Evolutionary conservation across 768 basidiomycete species (phyloP), one percentile per base, ranked within the genome.

Genomic region (Zangia roseola): DNA sequence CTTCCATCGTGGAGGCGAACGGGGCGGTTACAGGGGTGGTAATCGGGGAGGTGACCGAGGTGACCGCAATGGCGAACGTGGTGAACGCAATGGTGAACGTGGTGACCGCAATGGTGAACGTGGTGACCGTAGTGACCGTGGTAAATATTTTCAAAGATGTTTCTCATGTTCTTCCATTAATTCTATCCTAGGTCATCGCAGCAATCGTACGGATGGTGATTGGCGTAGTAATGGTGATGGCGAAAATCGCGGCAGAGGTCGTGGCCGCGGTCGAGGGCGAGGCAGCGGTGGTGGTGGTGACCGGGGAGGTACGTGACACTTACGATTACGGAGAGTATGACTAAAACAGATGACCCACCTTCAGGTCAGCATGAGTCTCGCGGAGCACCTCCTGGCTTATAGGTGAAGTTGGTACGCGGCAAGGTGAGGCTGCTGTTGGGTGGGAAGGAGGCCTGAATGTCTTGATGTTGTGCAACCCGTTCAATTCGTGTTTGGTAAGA

Each of bases 201-300:
- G 59, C 19, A 55, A 55, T 30, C 61, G 59, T 12, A 37, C 50
- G 7, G 65, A 67, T 47, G 74, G 78, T 24, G 81, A 79, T 40
- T 78, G 75, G 72, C 73, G 79, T 47, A 74, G 74, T 46, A 75
- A 74, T 36, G 72, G 70, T 10, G 75, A 75, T 20, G 54, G 62
- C 19, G 69, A 73, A 51, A 68, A 64, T 53, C 74, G 72, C 0
- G 61, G 73, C 23, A 71, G 74, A 37, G 68, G 73, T 21, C 61
- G 76, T 43, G 72, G 71, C 8, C 69, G 79, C 38, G 75, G 78
- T 12, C 73, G 78, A 25, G 74, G 75, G 19, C 69, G 75, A 38
- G 56, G 59, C 2, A 58, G 72, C 31, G 67, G 72, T 23, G 59
- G 72, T 17, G 59, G 73, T 34, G 69, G 72, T 23, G 59, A 76